Conservation (phyloP, 164 flowering plant genomes). For the Berberis thunbergii region DNA sequence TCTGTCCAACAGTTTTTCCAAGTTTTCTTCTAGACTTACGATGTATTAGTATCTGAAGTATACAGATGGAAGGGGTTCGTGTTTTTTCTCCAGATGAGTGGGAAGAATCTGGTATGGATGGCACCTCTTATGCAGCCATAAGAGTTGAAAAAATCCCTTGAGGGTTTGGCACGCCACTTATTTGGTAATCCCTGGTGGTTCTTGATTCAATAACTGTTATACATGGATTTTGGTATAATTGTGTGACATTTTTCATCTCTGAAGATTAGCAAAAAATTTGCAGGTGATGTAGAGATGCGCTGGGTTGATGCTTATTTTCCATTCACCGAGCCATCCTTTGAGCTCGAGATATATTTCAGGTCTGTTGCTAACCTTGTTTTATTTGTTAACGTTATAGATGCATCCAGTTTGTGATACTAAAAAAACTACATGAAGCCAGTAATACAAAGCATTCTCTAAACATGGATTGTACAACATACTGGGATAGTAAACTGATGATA, state of each 20-base stretch:
- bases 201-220: background rate
- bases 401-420: background rate
- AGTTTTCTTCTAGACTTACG: background rate
- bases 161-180: slow-evolving; percentile 93
- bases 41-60: slow-evolving; percentile 2
- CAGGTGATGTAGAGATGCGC: slow-evolving; percentile 96
- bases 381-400: background rate
- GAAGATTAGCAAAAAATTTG: slow-evolving; percentile 8
- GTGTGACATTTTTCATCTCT: background rate
- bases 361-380: slow-evolving; percentile 8
- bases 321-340: slow-evolving; percentile 90
- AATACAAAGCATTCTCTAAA: too few species aligned
- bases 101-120: slow-evolving; percentile 74
- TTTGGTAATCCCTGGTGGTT: slow-evolving; percentile 49
- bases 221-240: background rate
- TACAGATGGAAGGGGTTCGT: slow-evolving; percentile 93
- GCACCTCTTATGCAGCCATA: slow-evolving; percentile 64
- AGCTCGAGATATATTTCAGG: slow-evolving; percentile 96
- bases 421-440: background rate
- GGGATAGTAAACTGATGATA: too few species aligned
- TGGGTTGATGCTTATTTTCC: slow-evolving; percentile 97
- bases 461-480: too few species aligned
- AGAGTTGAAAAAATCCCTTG: slow-evolving; percentile 85
- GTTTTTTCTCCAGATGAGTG: slow-evolving; percentile 78
- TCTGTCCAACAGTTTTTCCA: background rate